phyloP scores from a whole-genome alignment of 78 protist genomes.

The Dictyostelium intermedium region DNA sequence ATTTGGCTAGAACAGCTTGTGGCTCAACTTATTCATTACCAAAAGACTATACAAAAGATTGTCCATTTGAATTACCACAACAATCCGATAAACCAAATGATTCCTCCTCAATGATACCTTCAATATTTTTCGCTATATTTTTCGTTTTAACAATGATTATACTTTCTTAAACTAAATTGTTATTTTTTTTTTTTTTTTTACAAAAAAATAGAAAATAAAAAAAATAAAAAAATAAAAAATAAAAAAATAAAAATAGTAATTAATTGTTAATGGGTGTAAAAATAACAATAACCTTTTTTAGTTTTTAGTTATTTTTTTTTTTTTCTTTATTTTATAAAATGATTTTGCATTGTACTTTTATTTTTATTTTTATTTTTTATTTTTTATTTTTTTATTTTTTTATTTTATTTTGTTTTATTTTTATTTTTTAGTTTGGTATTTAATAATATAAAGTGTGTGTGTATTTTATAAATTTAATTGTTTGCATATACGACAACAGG shows the following conservation, averaged over 20 bases:
- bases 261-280: too few species aligned
- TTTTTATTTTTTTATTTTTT: too few species aligned
- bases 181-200: too few species aligned
- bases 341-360: too few species aligned
- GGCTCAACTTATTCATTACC: not conserved
- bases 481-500: constrained; percentile 6
- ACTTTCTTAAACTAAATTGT: not conserved
- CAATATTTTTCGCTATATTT: not conserved
- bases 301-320: too few species aligned
- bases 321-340: too few species aligned
- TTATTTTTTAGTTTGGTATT: not conserved
- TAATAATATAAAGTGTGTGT: not conserved
- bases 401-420: not conserved
- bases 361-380: too few species aligned
- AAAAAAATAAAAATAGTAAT: not conserved
- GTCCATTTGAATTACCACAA: not conserved
- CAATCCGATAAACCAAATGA: not conserved
- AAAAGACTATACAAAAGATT: not conserved
- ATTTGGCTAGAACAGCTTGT: not conserved
- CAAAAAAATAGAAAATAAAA: not conserved
- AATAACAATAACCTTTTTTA: too few species aligned
- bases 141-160: not conserved
- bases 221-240: not conserved
- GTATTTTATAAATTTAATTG: not conserved
- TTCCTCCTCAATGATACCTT: not conserved